Base-by-base conservation (phyloP, 169 alveolate genomes). In the Theileria parva region DNA sequence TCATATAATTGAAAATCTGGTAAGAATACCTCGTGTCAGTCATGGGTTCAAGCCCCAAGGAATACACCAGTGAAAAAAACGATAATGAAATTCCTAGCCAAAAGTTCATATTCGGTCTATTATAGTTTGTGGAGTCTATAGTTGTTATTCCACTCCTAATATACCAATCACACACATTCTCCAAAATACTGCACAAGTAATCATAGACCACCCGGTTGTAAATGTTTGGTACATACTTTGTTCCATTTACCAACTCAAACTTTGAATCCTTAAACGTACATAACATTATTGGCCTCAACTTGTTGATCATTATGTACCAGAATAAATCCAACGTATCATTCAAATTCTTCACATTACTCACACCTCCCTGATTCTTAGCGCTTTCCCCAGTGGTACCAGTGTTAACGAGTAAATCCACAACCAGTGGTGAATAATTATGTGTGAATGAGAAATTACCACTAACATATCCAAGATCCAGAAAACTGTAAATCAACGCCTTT, bases 1-100 rank as follows among this genome's bases (percentile, higher is more conserved):
- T 30, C 37, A 83, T 50, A 30, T 83, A 68, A 28, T 69, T 37
- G 77, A 83, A 83, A 8, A 83, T 75, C 9, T 74, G 89, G 30
- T 50, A 34, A 17, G 89, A 81, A 57, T 83, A 83, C 11, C 89
- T 9, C 0, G 80, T n/a, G 51, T 83, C 69, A 48, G 34, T 70
- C 81, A 83, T 79, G 7, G 89, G 89, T 9, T 83, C 85, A 27
- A 76, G 30, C 3, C 89, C 89, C 60, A 77, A 50, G 13, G 86
- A 83, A 44, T 57, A 83, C 37, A 75, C 67, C 28, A 83, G 77
- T 5, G 74, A 57, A 34, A 83, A 83, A 44, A 83, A 83, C 6
- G 89, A 79, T 19, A 83, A 73, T 25, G 86, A 76, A 2, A 83
- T 69, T n/a, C 86, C 77, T 17, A 74, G 65, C 89, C 89, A 83